Base-by-base conservation (phyloP, 306 rosid species). In the Casuarina glauca region DNA sequence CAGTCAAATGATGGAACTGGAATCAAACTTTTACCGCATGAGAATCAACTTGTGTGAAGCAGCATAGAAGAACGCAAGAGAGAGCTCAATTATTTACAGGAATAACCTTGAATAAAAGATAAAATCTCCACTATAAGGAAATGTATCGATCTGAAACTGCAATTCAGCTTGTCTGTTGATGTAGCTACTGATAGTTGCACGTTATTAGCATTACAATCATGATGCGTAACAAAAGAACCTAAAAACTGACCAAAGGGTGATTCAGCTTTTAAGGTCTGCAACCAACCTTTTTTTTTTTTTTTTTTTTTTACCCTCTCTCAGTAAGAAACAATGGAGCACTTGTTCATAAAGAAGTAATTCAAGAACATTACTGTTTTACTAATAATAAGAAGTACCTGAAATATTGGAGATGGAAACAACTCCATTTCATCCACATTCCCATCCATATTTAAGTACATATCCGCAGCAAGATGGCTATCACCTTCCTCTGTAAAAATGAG, bases 401-500 rank as follows among this genome's bases (percentile, higher is more conserved):
- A 96, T 74, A 96, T 93, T 4, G 77, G 82, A 70, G 99, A 93
- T 70, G 99, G 99, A 82, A 84, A 53, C 97, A 97, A 91, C 70
- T 96, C 98, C 38, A 90, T 48, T 79, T 96, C 99, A 8, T 96
- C 96, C 53, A 70, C 87, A 78, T 89, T 90, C 79, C 88, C 93
- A 73, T 91, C 92, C 91, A 88, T 82, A 79, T 90, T 91, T 82
- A 96, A 86, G 75, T 93, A 96, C 98, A 96, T 93, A 74, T 93
- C 97, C 80, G 98, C 98, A 64, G 92, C 79, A 81, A 93, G 97
- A 89, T 90, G 93, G 87, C 93, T 93, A 84, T 96, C 97, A 52
- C 97, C 99, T 32, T 96, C 97, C 86, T 96, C 99, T 1, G 98
- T 87, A 82, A 96, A 96, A 83, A 96, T 90, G 61, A 93, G 94